Evolutionary conservation across 1,284 basidiomycete species (phyloP), one percentile per base, ranked within the genome.

Genomic region (Malassezia sp.): DNA sequence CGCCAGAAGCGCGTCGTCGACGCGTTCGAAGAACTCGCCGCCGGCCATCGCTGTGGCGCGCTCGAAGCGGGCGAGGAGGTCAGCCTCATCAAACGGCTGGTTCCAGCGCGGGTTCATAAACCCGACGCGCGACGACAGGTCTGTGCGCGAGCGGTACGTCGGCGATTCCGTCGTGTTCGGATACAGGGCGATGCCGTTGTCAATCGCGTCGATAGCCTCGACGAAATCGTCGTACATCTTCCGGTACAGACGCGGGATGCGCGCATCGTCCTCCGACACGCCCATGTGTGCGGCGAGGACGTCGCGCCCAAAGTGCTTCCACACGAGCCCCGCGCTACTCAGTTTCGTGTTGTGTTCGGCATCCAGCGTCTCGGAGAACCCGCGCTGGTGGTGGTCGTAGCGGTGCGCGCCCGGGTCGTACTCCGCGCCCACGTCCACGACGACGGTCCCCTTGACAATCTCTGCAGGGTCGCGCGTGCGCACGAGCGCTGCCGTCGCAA

Each of bases 331-430:
- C 3, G 91, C 91, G 14, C 85, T 89, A 31, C 83, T 87, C 30
- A 97, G 74, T 73, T 97, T 97, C 52, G 85, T 96, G 28, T 72
- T 72, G 67, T 73, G 71, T 7, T 83, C 84, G 57, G 81, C 74
- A 5, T 87, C 90, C 71, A 97, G 95, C 14, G 84, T 79, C 69
- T 90, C 85, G 10, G 77, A 76, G 71, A 97, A 97, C 0, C 84
- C 89, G 38, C 90, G 80, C 71, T 97, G 93, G 68, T 97, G 91
- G 69, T 97, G 91, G 71, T 97, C 91, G 72, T 88, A 97, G 28
- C 84, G 78, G 52, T 83, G 78, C 49, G 75, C 79, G 40, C 73
- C 74, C 59, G 82, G 79, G 50, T 90, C 85, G 71, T 97, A 97
- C 15, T 85, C 78, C 8, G 85, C 90, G 14, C 93, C 91, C 45